Conservation (phyloP, 177 flowering plant species). For the Vitis hybrid region DNA sequence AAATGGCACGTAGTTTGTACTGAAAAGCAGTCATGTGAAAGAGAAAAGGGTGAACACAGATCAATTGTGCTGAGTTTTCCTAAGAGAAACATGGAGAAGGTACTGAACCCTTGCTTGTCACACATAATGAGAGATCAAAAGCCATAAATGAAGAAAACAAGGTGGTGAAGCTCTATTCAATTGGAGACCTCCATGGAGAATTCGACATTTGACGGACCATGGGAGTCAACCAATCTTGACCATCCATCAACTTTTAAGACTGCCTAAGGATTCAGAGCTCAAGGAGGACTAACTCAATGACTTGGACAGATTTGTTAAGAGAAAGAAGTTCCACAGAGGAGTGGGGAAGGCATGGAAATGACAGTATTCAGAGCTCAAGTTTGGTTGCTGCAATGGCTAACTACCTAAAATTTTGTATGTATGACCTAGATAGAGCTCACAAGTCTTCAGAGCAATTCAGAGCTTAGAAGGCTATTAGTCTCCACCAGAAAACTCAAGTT, state of each 20-base stretch:
- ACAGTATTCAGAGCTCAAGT: slow-evolving; percentile 24
- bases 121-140: slow-evolving; percentile 17
- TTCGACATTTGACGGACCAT: neutral
- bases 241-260: slow-evolving; percentile 32
- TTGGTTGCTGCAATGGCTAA: slow-evolving; percentile 26
- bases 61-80: slow-evolving; percentile 17
- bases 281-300: no score
- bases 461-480: no score
- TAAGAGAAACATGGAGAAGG: slow-evolving; percentile 23
- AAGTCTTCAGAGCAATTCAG: no score
- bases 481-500: neutral
- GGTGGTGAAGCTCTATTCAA: slow-evolving; percentile 26
- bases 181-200: neutral
- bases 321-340: no score
- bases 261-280: slow-evolving; percentile 20
- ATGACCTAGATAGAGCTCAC: no score
- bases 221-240: slow-evolving; percentile 8
- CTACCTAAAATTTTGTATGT: no score
- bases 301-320: no score
- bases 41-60: neutral
- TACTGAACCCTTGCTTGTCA: slow-evolving; percentile 22
- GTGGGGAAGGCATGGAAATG: no score
- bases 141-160: slow-evolving; percentile 21
- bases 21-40: neutral
- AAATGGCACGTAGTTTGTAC: neutral